A percentile compares a stretch with the other conserved stretches of the same genome.
Evolutionary conservation across 441 rosid species (phyloP).

Genomic region (Metrosideros polymorpha): DNA sequence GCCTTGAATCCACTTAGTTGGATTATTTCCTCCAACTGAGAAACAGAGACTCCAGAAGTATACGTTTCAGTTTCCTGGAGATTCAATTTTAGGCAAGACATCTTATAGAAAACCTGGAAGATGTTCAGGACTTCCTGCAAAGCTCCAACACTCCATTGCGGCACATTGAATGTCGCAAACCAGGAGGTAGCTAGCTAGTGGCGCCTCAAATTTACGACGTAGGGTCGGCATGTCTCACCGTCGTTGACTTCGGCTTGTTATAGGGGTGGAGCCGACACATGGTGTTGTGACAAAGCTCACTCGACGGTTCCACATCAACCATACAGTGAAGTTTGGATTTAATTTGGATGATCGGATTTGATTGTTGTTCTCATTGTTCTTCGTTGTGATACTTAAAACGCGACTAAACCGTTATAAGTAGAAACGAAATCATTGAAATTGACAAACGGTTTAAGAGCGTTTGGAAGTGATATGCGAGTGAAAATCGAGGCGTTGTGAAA

Average conservation of each 20-base stretch:
- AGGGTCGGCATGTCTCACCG: background rate
- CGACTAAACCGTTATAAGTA: background rate
- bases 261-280: rapidly evolving
- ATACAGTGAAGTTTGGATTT: background rate
- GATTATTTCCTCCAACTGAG: background rate
- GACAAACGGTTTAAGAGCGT: background rate
- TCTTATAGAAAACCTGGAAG: background rate
- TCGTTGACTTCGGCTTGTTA: background rate
- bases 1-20: background rate
- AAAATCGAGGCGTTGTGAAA: background rate
- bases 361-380: background rate
- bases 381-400: background rate
- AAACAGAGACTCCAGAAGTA: background rate
- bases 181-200: background rate
- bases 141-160: background rate
- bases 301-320: background rate
- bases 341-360: background rate
- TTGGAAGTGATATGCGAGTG: background rate
- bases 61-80: background rate
- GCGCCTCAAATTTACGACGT: background rate
- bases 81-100: background rate
- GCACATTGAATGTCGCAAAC: background rate
- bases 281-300: background rate
- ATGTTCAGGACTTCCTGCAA: background rate
- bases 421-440: background rate